Base-by-base conservation (phyloP, 1,139 yeast genomes). In the Hemisphaericaspora lyxosophila region DNA sequence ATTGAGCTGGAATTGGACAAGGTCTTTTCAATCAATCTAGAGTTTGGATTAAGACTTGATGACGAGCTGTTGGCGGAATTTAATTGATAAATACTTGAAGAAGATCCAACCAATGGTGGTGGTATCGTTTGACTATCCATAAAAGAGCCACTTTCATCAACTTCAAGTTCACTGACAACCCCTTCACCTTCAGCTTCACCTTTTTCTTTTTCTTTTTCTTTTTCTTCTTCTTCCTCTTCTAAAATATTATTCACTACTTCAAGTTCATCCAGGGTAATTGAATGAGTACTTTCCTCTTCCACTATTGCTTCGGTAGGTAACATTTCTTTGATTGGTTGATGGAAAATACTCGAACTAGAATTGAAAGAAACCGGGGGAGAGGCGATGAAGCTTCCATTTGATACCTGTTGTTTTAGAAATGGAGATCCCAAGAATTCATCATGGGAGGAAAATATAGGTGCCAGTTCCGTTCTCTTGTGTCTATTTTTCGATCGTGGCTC, bases 391-490 rank as follows among this genome's bases (percentile, higher is more conserved):
- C 64, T 58, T 8, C 7, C 11, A 9, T 54, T 49, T 1, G 59
- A 35, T 11, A 15, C 38, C 7, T 55, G 56, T 18, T 28, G 31
- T 39, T 59, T 63, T 17, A 51, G 45, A 38, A 62, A 65, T 5
- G 71, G 72, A 1, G 70, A 64, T 1, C 67, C 60, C 25, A 64
- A 52, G 34, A 56, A 57, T 17, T 63, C 71, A 35, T 63, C 70
- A 25, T 60, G 58, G n/a, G 48, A 35, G 12, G 41, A 44, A 19
- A 57, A 56, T 8, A 54, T 75, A 2, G 79, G 79, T 1, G 78
- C 78, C 48, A 71, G 69, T 50, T 73, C 79, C 1, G 76, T 60
- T 45, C 78, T 59, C 51, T 73, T 64, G 48, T 70, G 78, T 19
- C 54, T 43, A 28, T 28, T 17, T 4, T 9, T 28, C 9, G 33